Base-by-base conservation (phyloP, 148 eudicot genomes). In the Mesembryanthemum crystallinum region DNA sequence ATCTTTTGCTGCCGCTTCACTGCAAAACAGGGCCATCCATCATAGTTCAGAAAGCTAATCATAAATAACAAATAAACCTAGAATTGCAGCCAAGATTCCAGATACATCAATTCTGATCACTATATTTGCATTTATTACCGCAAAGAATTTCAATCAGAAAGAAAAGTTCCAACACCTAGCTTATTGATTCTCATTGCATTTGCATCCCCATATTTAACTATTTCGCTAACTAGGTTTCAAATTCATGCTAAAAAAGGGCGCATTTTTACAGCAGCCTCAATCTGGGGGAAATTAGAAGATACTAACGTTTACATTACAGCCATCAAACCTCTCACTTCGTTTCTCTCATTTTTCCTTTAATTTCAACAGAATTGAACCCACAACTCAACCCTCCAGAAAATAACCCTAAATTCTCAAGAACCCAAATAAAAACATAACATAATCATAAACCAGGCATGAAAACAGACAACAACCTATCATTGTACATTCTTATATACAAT, bases 1-100 rank as follows among this genome's bases (percentile, higher is more conserved):
- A 18, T 64, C 82, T 79, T 78, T 82, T 3, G 91, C 89, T 9
- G 89, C 89, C 5, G 79, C 88, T 58, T 84, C 89, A 62, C 89
- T 88, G 79, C 5, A 18, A 66, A 60, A 13, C 21, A 60, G 17
- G 10, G 24, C 0, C 23, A 74, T 60, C 1, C 30, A 59, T 3
- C 54, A 24, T 58, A n/a, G 32, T 7, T 61, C 0, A 57, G 27
- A 62, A 28, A 45, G 33, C 32, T 13, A 33, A 20, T 20, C 29
- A 74, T n/a, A n/a, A 68, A 23, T 12, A 42, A 33, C 30, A 51
- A 30, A 52, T 17, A 15, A 3, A 17, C 18, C 5, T 18, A 52
- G 18, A 10, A 47, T 45, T 45, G 51, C 51, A 45, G 15, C 13
- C 51, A 45, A 45, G 15, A 8, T 10, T 45, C 13, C 51, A 52